phyloP scores from a whole-genome alignment of 2,329 filamentous ascomycete species.

The Mariannaea sp. region DNA sequence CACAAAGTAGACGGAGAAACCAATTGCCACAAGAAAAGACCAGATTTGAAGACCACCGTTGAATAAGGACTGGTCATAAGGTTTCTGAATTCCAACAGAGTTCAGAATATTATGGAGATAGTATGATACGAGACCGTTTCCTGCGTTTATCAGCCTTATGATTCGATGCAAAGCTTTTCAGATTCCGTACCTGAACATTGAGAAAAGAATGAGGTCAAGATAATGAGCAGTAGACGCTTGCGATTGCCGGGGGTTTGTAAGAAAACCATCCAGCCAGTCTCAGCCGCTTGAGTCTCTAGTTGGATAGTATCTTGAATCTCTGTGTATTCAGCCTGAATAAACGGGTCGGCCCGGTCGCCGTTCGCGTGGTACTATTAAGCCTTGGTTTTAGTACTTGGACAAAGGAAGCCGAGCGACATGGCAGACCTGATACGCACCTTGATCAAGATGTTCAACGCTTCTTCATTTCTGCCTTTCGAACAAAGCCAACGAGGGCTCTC shows the following conservation, averaged over 20 bases:
- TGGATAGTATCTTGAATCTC: constrained; percentile 31
- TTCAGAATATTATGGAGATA: too few relatives aligned
- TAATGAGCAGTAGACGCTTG: constrained; percentile 30
- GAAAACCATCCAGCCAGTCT: constrained; percentile 27
- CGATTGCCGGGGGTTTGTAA: constrained; percentile 30
- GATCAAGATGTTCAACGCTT: constrained; percentile 26
- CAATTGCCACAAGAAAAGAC: constrained; percentile 33
- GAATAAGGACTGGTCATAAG: constrained; percentile 32
- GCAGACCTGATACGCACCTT: too few relatives aligned
- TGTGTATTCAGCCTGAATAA: constrained; percentile 27
- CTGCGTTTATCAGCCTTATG: too few relatives aligned
- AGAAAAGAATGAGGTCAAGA: constrained; percentile 30
- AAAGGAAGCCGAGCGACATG: too few relatives aligned
- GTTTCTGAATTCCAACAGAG: too few relatives aligned
- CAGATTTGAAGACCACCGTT: constrained; percentile 35
- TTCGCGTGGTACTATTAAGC: constrained; percentile 36
- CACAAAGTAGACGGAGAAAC: constrained; percentile 31
- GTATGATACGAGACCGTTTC: constrained; percentile 33
- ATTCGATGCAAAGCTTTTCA: too few relatives aligned
- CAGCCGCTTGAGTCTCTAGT: constrained; percentile 22
- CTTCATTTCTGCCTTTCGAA: constrained; percentile 30
- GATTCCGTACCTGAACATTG: constrained; percentile 34
- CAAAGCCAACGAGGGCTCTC: constrained; percentile 33
- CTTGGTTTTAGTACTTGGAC: too few relatives aligned
- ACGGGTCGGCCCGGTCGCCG: constrained; percentile 19